phyloP scores from a whole-genome alignment of 306 rosid genomes.

The Mimosa bimucronata region DNA sequence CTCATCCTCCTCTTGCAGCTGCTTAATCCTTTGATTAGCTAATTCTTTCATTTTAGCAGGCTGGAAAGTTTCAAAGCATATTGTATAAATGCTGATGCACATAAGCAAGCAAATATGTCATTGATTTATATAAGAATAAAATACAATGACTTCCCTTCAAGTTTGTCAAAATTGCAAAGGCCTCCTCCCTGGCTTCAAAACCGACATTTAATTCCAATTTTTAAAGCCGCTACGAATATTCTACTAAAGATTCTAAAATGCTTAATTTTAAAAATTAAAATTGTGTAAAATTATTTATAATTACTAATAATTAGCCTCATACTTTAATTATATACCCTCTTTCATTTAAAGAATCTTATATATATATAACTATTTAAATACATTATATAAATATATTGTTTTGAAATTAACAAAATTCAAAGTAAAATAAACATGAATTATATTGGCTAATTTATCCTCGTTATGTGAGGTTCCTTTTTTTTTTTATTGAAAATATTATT shows the following conservation, averaged over 20 bases:
- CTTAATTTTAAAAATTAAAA: not conserved
- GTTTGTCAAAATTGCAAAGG: not conserved
- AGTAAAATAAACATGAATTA: not conserved
- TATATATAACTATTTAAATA: no score
- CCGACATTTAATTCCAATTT: not conserved
- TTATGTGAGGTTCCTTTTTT: not conserved
- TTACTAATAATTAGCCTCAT: not conserved
- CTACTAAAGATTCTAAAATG: not conserved
- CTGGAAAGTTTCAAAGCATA: conserved; percentile 48
- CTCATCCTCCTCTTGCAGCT: conserved; percentile 91
- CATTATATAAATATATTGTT: no score
- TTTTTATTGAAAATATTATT: not conserved
- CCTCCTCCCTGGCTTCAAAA: no score
- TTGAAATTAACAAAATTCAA: not conserved
- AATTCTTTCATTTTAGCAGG: conserved; percentile 70
- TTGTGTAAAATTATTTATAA: no score
- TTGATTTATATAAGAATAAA: conserved; percentile 11
- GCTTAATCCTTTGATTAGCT: conserved; percentile 78
- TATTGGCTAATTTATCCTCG: no score
- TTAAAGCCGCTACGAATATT: not conserved
- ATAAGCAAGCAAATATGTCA: conserved; percentile 25
- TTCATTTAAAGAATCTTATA: not conserved
- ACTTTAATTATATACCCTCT: not conserved
- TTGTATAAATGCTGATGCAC: conserved; percentile 33
- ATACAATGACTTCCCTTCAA: not conserved